Conservation (phyloP, 768 basidiomycete genomes). For the Lentinus brumalis region DNA sequence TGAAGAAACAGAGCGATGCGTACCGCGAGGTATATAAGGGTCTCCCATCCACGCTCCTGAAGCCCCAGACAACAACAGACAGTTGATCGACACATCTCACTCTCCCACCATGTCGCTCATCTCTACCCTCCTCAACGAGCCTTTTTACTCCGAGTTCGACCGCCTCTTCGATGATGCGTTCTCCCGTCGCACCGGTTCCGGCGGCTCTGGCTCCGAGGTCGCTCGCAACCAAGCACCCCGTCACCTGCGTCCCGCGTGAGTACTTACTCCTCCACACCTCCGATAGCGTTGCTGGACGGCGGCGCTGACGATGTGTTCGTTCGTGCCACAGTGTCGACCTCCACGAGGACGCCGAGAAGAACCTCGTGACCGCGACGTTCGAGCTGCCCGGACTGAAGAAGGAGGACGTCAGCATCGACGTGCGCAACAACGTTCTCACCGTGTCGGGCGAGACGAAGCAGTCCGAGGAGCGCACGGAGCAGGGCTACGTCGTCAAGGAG, state of each 20-base stretch:
- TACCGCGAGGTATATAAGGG: too few relatives aligned
- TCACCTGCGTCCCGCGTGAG: too few relatives aligned
- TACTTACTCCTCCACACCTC: too few relatives aligned
- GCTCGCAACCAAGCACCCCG: too few relatives aligned
- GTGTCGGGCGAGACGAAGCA: constrained; percentile 46
- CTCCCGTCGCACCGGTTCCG: constrained; percentile 18
- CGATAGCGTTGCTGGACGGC: too few relatives aligned
- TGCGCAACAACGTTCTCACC: constrained; percentile 48
- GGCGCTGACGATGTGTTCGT: too few relatives aligned
- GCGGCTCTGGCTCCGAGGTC: neutral
- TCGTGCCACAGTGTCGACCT: constrained; percentile 43
- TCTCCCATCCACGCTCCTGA: too few relatives aligned
- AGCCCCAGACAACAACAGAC: too few relatives aligned
- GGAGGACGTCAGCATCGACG: constrained; percentile 48
- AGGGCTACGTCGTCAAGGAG: constrained; percentile 46
- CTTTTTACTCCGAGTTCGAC: constrained; percentile 44
- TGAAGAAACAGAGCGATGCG: too few relatives aligned
- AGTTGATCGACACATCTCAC: too few relatives aligned
- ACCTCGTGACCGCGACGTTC: constrained; percentile 51
- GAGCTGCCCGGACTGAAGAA: constrained; percentile 58
- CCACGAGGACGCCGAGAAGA: constrained; percentile 43
- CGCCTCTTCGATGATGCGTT: constrained; percentile 46
- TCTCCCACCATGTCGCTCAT: constrained; percentile 33
- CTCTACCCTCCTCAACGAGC: constrained; percentile 40
- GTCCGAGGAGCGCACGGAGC: constrained; percentile 36